Percentiles rank a stretch among this genome's conserved stretches.
phyloP scores from a whole-genome alignment of 805 yeast genomes.

The Starmerella cellae region DNA sequence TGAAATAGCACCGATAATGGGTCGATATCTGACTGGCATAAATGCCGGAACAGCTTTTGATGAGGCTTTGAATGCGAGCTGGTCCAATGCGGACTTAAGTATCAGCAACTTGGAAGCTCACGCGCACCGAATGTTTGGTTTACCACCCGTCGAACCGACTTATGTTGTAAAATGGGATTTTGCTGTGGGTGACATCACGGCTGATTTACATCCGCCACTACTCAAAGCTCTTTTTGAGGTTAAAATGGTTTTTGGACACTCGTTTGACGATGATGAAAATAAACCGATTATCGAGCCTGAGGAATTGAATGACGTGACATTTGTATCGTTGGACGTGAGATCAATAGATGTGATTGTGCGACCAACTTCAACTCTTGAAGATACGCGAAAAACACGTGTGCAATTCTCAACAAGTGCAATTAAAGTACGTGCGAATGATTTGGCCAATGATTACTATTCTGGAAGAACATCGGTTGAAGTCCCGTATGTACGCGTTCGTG shows the following conservation, averaged over 20 bases:
- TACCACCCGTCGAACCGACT: slow-evolving; percentile 80
- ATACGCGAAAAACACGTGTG: slow-evolving; percentile 6
- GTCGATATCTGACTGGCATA: slow-evolving; percentile 20
- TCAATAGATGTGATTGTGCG: slow-evolving; percentile 7
- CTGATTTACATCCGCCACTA: slow-evolving; percentile 39
- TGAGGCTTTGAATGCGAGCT: slow-evolving; percentile 11
- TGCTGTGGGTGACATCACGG: slow-evolving; percentile 42
- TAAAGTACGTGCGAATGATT: slow-evolving; percentile 45
- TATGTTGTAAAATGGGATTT: slow-evolving; percentile 88
- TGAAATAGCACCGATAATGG: slow-evolving; percentile 46
- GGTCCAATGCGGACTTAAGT: slow-evolving; percentile 30
- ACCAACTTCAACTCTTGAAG: background rate
- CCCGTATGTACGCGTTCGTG: slow-evolving; percentile 33
- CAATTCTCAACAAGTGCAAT: slow-evolving; percentile 23
- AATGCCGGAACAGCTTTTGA: slow-evolving; percentile 11
- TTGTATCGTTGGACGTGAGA: slow-evolving; percentile 45
- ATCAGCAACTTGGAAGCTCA: slow-evolving; percentile 46
- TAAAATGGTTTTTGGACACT: slow-evolving; percentile 40
- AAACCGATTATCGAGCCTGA: slow-evolving; percentile 46
- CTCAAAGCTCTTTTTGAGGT: slow-evolving; percentile 33
- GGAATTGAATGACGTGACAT: slow-evolving; percentile 53
- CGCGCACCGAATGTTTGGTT: slow-evolving; percentile 86
- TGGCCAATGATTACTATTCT: slow-evolving; percentile 54
- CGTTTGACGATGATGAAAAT: slow-evolving; percentile 66
- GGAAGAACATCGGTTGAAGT: slow-evolving; percentile 39